A percentile compares a stretch with the other conserved stretches of the same genome.
Conservation (phyloP, 441 rosid species). For the Pelargonium fulgidum region DNA sequence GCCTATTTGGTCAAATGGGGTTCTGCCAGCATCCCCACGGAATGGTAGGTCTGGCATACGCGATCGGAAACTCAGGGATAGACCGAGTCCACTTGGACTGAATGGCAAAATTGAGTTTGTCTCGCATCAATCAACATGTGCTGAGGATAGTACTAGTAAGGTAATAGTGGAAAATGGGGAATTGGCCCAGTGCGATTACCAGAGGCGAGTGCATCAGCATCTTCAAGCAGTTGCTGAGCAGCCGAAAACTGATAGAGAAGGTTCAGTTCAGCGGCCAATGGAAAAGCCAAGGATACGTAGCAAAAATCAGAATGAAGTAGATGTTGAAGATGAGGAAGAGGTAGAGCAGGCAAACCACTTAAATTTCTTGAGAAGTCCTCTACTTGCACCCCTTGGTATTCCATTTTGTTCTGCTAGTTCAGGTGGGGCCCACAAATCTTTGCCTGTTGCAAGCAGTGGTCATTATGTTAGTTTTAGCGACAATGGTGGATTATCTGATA, state of each 20-base stretch:
- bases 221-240: conserved; percentile 43
- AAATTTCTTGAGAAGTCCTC: conserved; percentile 37
- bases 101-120: conserved; percentile 63
- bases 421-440: conserved; percentile 55
- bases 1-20: conserved; percentile 65
- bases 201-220: conserved; percentile 52
- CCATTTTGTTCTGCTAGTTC: conserved; percentile 57
- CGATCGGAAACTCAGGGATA: conserved; percentile 57
- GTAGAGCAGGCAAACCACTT: conserved; percentile 38
- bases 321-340: conserved; percentile 47
- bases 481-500: conserved; percentile 49
- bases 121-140: conserved; percentile 35
- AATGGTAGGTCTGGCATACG: conserved; percentile 58
- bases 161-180: conserved; percentile 53
- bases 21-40: conserved; percentile 56
- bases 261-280: conserved; percentile 26
- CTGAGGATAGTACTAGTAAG: conserved; percentile 39
- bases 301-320: conserved; percentile 34
- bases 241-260: conserved; percentile 44
- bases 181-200: conserved; percentile 51
- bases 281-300: conserved; percentile 30
- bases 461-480: conserved; percentile 47
- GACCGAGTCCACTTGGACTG: conserved; percentile 73
- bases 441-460: conserved; percentile 29
- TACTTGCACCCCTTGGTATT: conserved; percentile 70